Percentiles rank a stretch among this genome's conserved stretches.
Conservation (phyloP, 2,329 filamentous ascomycete genomes). For the Dothistroma pini region DNA sequence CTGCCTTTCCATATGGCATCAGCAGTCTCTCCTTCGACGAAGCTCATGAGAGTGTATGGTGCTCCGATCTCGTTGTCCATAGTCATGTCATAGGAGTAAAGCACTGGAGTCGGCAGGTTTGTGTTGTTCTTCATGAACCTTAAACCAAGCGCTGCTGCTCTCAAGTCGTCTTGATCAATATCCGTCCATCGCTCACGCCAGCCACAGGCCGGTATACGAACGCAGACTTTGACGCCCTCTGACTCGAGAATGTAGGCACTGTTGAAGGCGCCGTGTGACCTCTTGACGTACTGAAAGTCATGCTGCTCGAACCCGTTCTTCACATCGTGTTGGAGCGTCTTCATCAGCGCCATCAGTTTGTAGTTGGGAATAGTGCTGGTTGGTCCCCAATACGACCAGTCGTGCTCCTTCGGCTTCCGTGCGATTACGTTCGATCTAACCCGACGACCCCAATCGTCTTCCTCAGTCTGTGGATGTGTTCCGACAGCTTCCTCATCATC, state of each 20-base stretch:
- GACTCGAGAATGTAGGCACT: conserved; percentile 18
- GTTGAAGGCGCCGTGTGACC: conserved; percentile 18
- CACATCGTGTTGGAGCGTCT: conserved; percentile 3
- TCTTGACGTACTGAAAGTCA: conserved; percentile 8
- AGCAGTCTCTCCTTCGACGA: conserved; percentile 8
- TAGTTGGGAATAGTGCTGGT: conserved; percentile 9
- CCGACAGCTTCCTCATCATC: not conserved
- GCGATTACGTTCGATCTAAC: not conserved
- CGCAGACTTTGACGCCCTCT: conserved; percentile 8
- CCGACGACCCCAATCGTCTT: not conserved
- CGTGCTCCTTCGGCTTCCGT: conserved; percentile 2
- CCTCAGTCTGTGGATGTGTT: not conserved
- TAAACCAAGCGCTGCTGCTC: conserved; percentile 20
- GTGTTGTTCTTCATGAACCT: conserved; percentile 16
- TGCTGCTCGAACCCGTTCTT: not conserved
- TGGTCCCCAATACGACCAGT: conserved; percentile 17
- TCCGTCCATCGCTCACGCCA: conserved; percentile 19
- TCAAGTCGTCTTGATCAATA: conserved; percentile 15
- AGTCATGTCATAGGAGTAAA: conserved; percentile 13
- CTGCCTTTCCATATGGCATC: conserved; percentile 7
- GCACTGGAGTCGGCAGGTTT: conserved; percentile 13
- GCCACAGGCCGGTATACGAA: conserved; percentile 18
- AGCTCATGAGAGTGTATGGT: conserved; percentile 23
- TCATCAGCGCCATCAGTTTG: conserved; percentile 9
- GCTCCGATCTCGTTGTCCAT: conserved; percentile 19